A percentile compares a stretch with the other conserved stretches of the same genome.
phyloP scores from a whole-genome alignment of 129 eudicot species.

The Flaveria linearis region DNA sequence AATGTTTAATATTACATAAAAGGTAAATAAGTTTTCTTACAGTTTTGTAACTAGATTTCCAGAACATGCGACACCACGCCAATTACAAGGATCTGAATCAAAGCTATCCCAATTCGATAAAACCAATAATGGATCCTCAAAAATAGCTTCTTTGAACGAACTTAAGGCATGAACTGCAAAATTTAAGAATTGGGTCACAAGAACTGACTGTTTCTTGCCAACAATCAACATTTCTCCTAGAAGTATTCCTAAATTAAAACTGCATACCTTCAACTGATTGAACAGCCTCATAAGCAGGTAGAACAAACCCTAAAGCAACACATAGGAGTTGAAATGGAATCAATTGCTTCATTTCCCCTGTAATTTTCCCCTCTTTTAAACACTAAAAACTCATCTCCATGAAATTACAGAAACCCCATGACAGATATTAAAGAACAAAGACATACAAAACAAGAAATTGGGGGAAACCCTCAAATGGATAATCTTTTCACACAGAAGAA shows the following conservation, averaged over 20 bases:
- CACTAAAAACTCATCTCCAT: slow-evolving; percentile 18
- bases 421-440: slow-evolving; percentile 13
- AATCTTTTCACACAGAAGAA: slow-evolving; percentile 25
- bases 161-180: slow-evolving; percentile 68
- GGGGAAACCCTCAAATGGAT: slow-evolving; percentile 13
- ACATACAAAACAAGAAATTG: slow-evolving; percentile 16
- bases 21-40: slow-evolving; percentile 48
- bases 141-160: slow-evolving; percentile 78
- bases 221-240: slow-evolving; percentile 5
- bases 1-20: neutral
- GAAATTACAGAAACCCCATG: slow-evolving; percentile 28
- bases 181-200: slow-evolving; percentile 31
- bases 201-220: neutral
- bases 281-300: slow-evolving; percentile 50
- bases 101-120: slow-evolving; percentile 80
- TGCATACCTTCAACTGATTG: slow-evolving; percentile 61
- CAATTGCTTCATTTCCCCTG: slow-evolving; percentile 52
- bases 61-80: slow-evolving; percentile 83
- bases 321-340: slow-evolving; percentile 47
- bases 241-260: neutral
- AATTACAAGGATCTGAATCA: slow-evolving; percentile 80
- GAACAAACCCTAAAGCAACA: slow-evolving; percentile 51
- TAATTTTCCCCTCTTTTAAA: neutral
- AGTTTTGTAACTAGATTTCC: slow-evolving; percentile 68
- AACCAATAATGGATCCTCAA: slow-evolving; percentile 78